These are phyloP conservation scores for Emmonsiellopsis sp. DNA, from an alignment of 2,329 filamentous ascomycete genomes.

Conservation along the genomic window DNA sequence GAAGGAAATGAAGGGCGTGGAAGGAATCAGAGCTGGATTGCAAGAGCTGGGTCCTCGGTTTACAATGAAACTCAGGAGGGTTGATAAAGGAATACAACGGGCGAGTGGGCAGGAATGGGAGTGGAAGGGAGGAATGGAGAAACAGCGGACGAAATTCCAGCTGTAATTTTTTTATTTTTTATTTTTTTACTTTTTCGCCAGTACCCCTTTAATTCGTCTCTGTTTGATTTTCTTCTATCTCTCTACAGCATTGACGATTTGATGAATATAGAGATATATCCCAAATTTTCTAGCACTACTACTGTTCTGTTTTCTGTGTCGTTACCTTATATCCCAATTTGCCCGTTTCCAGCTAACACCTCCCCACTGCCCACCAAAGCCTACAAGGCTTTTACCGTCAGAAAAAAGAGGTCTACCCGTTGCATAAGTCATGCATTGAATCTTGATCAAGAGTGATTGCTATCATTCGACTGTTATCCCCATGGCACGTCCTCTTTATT, in stretches of 20 bases:
- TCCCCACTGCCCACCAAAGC: too few relatives aligned
- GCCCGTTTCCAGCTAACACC: too few relatives aligned
- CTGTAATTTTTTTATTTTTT: slow-evolving; percentile 42
- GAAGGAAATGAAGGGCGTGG: slow-evolving; percentile 71
- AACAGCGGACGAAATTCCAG: slow-evolving; percentile 86
- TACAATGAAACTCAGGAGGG: slow-evolving; percentile 77
- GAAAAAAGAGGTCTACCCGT: too few relatives aligned
- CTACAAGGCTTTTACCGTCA: too few relatives aligned
- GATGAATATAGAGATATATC: slow-evolving; percentile 2
- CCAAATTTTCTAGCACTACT: not conserved
- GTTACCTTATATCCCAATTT: not conserved
- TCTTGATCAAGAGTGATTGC: too few relatives aligned
- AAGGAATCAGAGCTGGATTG: slow-evolving; percentile 74
- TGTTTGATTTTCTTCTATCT: not conserved
- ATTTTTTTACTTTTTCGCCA: not conserved
- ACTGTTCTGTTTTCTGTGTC: not conserved
- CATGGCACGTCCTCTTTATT: too few relatives aligned
- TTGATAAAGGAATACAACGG: slow-evolving; percentile 79
- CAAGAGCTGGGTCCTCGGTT: slow-evolving; percentile 82
- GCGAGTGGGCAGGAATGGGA: slow-evolving; percentile 80
- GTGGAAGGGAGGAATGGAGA: slow-evolving; percentile 95
- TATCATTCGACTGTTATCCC: too few relatives aligned
- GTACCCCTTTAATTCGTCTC: not conserved
- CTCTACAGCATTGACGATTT: not conserved
- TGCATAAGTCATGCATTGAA: too few relatives aligned